A percentile compares a stretch with the other conserved stretches of the same genome.
Conservation (phyloP, 2,329 filamentous ascomycete species). For the Aspergillus felis region DNA sequence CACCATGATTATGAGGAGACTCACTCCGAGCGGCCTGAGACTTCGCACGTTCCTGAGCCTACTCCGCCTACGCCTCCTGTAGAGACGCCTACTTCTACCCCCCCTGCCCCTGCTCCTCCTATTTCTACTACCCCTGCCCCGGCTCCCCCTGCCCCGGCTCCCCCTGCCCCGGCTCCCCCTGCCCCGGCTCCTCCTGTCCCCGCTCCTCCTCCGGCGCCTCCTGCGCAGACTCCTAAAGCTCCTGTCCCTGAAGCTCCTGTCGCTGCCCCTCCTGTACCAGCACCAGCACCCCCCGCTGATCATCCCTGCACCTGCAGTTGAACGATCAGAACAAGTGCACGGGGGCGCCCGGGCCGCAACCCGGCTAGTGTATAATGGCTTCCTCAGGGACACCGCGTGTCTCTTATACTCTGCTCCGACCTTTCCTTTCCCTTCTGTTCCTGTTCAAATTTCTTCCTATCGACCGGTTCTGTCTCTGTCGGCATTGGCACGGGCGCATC, state of each 20-base stretch:
- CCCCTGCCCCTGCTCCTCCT: background rate
- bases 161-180: background rate
- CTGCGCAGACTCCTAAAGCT: background rate
- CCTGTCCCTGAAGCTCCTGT: background rate
- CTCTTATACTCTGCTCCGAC: background rate
- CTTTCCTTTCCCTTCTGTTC: background rate
- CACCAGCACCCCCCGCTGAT: too few species aligned
- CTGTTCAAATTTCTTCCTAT: background rate
- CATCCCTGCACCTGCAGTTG: conserved; percentile 7
- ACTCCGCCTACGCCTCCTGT: background rate
- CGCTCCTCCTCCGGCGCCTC: conserved; percentile 1
- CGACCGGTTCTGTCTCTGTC: too few species aligned
- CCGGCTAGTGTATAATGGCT: background rate
- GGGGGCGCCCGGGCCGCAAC: background rate
- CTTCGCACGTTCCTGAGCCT: conserved; percentile 6
- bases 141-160: background rate
- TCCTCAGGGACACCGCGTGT: background rate
- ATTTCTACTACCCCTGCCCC: too few species aligned
- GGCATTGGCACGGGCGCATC: too few species aligned
- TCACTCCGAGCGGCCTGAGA: conserved; percentile 7
- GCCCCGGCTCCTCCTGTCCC: background rate
- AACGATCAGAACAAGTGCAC: too few species aligned
- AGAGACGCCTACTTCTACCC: background rate
- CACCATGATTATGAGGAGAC: conserved; percentile 14
- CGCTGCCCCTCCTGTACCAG: background rate